Evolutionary conservation across 2,329 filamentous ascomycete genomes (phyloP).

Genomic region (Aureobasidium uvarum): DNA sequence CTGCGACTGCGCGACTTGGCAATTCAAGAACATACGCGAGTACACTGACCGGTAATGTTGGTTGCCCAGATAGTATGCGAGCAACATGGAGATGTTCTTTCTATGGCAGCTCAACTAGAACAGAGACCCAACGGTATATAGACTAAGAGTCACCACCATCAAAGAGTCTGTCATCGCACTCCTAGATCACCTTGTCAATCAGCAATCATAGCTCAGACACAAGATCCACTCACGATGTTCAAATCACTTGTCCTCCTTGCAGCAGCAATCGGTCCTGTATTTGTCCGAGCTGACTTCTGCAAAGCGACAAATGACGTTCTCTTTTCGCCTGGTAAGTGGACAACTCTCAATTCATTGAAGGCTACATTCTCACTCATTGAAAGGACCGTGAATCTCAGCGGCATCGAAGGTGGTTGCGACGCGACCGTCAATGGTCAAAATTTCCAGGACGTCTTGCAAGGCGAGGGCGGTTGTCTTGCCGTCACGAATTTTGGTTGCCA

Average conservation of each 20-base stretch:
- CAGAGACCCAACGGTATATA: background rate
- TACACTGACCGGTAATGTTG: background rate
- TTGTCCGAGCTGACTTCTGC: conserved; percentile 1
- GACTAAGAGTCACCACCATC: background rate
- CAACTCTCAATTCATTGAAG: background rate
- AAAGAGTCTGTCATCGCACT: background rate
- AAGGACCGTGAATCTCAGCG: conserved; percentile 9
- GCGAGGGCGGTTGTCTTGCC: background rate
- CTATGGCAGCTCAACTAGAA: background rate
- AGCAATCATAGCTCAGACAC: background rate
- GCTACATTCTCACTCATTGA: background rate
- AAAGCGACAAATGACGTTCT: background rate
- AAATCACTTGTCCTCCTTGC: background rate
- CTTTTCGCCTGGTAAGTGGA: background rate
- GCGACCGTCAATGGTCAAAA: background rate
- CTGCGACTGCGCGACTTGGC: background rate
- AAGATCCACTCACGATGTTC: background rate
- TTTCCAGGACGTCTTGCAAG: background rate
- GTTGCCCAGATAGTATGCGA: background rate
- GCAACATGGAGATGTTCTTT: background rate
- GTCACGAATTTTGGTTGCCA: background rate
- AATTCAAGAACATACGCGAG: background rate
- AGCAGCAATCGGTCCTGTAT: background rate
- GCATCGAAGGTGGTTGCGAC: background rate
- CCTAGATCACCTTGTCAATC: background rate